Conservation (phyloP, 352 stramenopile genomes). For the Aphanomyces astaci region DNA sequence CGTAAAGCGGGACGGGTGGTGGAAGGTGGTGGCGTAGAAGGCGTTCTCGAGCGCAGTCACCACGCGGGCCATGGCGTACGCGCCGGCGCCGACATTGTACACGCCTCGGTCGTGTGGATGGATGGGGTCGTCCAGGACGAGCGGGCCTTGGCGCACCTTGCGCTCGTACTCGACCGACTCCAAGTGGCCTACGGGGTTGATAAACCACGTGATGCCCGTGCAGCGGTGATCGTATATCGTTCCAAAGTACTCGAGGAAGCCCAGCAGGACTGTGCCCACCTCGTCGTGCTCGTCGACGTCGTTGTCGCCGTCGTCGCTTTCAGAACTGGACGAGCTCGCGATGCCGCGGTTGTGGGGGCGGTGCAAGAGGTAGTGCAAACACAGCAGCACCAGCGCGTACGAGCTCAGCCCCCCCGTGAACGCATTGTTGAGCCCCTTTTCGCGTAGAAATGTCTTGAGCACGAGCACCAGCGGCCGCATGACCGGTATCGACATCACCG, state of each 20-base stretch:
- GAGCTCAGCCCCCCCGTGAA: constrained; percentile 85
- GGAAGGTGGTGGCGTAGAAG: constrained; percentile 69
- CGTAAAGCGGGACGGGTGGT: constrained; percentile 63
- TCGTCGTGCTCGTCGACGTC: constrained; percentile 29
- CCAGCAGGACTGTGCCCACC: constrained; percentile 63
- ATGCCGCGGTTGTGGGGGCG: constrained; percentile 26
- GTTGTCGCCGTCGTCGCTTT: constrained; percentile 23
- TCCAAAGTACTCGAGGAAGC: constrained; percentile 87
- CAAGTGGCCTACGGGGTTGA: constrained; percentile 25
- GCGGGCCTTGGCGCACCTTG: constrained; percentile 33
- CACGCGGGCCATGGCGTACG: constrained; percentile 69
- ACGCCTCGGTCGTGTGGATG: constrained; percentile 49
- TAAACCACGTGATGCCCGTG: constrained; percentile 57
- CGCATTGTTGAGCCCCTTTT: constrained; percentile 84
- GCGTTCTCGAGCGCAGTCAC: constrained; percentile 75
- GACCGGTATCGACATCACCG: constrained; percentile 52
- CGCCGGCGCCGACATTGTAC: constrained; percentile 66
- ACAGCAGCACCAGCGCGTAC: constrained; percentile 81
- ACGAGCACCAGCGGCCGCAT: constrained; percentile 79
- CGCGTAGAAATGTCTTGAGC: constrained; percentile 77
- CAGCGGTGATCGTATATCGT: constrained; percentile 70
- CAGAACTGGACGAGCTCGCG: constrained; percentile 4
- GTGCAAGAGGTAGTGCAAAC: constrained; percentile 72
- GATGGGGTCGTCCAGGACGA: constrained; percentile 78
- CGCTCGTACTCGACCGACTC: constrained; percentile 66